phyloP scores from a whole-genome alignment of 1,284 basidiomycete species.

The Tylopilus orsonianus region DNA sequence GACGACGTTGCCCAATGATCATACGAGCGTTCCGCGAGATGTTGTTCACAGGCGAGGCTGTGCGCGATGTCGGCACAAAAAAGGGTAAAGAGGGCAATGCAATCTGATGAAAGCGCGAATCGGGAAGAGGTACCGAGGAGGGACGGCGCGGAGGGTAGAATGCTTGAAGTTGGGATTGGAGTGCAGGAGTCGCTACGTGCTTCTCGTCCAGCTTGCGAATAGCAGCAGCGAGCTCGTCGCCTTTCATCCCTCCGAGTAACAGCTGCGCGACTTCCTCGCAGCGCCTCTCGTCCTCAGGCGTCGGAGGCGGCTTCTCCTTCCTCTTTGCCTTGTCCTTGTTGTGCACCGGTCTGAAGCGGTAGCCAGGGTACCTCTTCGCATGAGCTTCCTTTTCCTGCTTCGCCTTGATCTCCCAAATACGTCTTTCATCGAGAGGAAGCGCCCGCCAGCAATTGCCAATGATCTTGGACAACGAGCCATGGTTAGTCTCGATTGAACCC shows the following conservation, averaged over 20 bases:
- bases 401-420: conserved; percentile 63
- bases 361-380: conserved; percentile 62
- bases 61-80: conserved; percentile 33
- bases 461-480: conserved; percentile 74
- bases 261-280: conserved; percentile 62
- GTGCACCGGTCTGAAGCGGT: conserved; percentile 68
- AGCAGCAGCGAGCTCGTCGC: conserved; percentile 62
- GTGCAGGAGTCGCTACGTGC: conserved; percentile 13
- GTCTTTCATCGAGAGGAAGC: conserved; percentile 65
- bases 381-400: conserved; percentile 69
- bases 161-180: conserved; percentile 14
- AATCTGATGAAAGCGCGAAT: conserved; percentile 39
- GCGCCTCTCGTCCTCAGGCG: conserved; percentile 49
- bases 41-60: conserved; percentile 43
- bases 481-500: conserved; percentile 79
- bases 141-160: conserved; percentile 50
- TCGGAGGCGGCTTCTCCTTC: conserved; percentile 37
- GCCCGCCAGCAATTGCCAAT: conserved; percentile 72
- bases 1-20: conserved; percentile 36
- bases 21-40: conserved; percentile 43
- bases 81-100: conserved; percentile 44
- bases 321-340: conserved; percentile 64
- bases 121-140: conserved; percentile 65
- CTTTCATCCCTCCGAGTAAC: conserved; percentile 58
- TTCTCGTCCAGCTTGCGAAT: conserved; percentile 53